Evolutionary conservation across 2,329 filamentous ascomycete species (phyloP).

Genomic region (Uncinocarpus reesii): DNA sequence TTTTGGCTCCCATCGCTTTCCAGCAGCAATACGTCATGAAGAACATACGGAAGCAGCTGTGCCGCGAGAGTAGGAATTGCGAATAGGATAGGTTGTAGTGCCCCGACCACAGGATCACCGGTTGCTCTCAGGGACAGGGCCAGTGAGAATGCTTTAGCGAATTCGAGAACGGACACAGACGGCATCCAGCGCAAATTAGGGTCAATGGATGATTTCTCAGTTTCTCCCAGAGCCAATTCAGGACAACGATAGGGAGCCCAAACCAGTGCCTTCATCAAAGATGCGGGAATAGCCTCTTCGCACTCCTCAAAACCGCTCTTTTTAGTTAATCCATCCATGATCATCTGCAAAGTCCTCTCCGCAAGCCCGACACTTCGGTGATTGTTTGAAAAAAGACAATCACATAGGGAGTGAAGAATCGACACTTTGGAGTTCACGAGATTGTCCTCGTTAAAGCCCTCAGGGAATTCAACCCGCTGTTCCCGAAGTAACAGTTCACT

Average conservation of each 20-base stretch:
- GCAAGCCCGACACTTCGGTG: slow-evolving; percentile 37
- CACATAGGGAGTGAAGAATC: slow-evolving; percentile 52
- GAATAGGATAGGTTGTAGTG: slow-evolving; percentile 56
- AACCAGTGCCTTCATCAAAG: slow-evolving; percentile 32
- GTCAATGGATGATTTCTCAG: slow-evolving; percentile 18
- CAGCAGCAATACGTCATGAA: slow-evolving; percentile 67
- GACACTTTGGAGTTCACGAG: slow-evolving; percentile 48
- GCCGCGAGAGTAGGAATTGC: slow-evolving; percentile 60
- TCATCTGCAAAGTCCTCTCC: slow-evolving; percentile 37
- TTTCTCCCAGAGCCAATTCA: slow-evolving; percentile 18
- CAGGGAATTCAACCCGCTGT: slow-evolving; percentile 20
- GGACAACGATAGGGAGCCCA: slow-evolving; percentile 37
- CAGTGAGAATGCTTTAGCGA: slow-evolving; percentile 28
- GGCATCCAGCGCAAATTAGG: slow-evolving; percentile 18
- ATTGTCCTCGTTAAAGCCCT: slow-evolving; percentile 12
- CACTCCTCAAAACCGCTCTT: slow-evolving; percentile 28
- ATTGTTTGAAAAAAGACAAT: slow-evolving; percentile 50
- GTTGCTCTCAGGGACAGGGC: slow-evolving; percentile 51
- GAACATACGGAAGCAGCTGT: slow-evolving; percentile 67
- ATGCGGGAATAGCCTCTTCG: slow-evolving; percentile 27
- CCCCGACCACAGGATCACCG: slow-evolving; percentile 57
- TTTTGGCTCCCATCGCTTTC: slow-evolving; percentile 54
- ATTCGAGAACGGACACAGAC: slow-evolving; percentile 23
- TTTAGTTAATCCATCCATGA: slow-evolving; percentile 29
- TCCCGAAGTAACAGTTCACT: slow-evolving; percentile 39